Base-by-base conservation (phyloP, 345 rosid genomes). In the Geranium brycei region DNA sequence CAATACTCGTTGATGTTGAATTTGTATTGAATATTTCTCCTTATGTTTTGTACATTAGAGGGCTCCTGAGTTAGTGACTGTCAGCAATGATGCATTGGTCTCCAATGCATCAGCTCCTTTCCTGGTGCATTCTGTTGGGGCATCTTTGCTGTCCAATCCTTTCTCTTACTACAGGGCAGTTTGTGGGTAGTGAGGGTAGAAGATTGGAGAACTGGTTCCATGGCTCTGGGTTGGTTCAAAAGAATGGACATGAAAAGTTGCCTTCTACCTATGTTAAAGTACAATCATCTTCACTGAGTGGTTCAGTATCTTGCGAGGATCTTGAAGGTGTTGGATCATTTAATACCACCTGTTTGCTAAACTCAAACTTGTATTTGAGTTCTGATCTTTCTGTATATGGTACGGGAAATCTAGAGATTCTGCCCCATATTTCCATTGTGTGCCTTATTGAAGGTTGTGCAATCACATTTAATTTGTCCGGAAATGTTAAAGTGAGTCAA, bases 271-370 rank as follows among this genome's bases (percentile, higher is more conserved):
- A 38, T 30, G 55, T 28, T 15, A 61, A 68, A 5, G 28, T 14
- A 13, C 51, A 17, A 71, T 64, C 19, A 12, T 7, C 53, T 41
- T 31, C 70, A 19, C 23, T n/a, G 35, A 75, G 70, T 65, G 67
- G 57, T 72, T 65, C 78, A 32, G 71, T 82, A 61, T 78, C 89
- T 41, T 92, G 98, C 61, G 86, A 77, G 65, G 91, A 85, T 70
- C 73, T 92, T 35, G 84, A 72, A 64, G 99, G 99, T 64, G 93
- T 89, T 64, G 99, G 99, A 73, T 86, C 88, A 6, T 78, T 92
- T 67, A 74, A 92, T 77, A 86, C 95, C 5, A 87, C 95, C 5
- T 92, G 99, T 71, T 77, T 82, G 74, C 73, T 89, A 60, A 87
- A 80, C 69, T 83, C 95, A 60, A 81, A 89, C 76, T 72, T 87